Conservation (phyloP, 129 eudicot genomes). For the Scalesia atractyloides region DNA sequence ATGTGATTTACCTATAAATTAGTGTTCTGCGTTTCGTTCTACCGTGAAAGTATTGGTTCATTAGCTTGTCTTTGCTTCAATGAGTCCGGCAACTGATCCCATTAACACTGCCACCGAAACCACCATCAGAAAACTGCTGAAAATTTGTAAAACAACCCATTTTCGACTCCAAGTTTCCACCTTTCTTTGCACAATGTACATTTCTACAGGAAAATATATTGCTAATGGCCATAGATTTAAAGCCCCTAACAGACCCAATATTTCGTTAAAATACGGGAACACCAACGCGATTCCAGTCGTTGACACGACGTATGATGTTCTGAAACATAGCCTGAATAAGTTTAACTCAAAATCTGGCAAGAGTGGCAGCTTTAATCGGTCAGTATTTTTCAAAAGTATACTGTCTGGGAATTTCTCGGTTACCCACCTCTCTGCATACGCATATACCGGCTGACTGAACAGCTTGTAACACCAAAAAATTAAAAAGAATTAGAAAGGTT, state of each 20-base stretch:
- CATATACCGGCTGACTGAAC: conserved; percentile 74
- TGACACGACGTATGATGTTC: conserved; percentile 61
- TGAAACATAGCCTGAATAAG: conserved; percentile 56
- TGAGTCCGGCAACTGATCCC: conserved; percentile 67
- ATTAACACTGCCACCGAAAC: conserved; percentile 48
- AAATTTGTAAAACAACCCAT: conserved; percentile 50
- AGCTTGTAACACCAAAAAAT: conserved; percentile 39
- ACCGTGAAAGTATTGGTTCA: background rate
- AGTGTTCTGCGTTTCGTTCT: background rate
- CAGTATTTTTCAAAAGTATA: conserved; percentile 35
- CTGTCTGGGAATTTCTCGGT: conserved; percentile 47
- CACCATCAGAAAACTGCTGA: conserved; percentile 55
- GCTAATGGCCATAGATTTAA: conserved; percentile 75
- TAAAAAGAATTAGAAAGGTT: background rate
- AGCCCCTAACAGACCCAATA: conserved; percentile 77
- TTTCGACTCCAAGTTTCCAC: conserved; percentile 61
- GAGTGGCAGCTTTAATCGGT: conserved; percentile 45
- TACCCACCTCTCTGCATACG: conserved; percentile 60
- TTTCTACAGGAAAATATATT: conserved; percentile 67
- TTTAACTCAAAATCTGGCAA: conserved; percentile 49
- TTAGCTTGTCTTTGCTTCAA: conserved; percentile 46
- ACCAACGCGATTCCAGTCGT: conserved; percentile 63
- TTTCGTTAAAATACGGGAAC: conserved; percentile 80
- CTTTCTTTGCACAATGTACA: conserved; percentile 60
- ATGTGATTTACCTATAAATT: background rate